Conservation (phyloP, 805 yeast species). For the Blastobotrys chiropterorum region DNA sequence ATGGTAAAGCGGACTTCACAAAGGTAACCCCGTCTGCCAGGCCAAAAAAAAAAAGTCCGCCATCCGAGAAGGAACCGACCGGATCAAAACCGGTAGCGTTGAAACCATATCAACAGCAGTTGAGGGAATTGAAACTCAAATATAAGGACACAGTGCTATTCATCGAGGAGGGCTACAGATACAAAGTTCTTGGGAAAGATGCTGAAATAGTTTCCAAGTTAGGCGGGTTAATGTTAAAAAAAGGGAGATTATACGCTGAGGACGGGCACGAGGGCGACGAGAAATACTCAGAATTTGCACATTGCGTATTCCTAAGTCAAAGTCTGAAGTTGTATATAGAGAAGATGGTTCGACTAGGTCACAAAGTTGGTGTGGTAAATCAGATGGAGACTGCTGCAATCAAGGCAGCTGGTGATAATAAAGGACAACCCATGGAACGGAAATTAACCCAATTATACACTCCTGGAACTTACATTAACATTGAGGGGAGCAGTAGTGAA, state of each 20-base stretch:
- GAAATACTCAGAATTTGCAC: conserved; percentile 58
- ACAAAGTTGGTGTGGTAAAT: conserved; percentile 80
- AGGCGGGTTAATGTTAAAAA: conserved; percentile 54
- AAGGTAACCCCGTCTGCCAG: no score
- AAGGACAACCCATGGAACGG: conserved; percentile 57
- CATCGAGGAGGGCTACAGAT: conserved; percentile 89
- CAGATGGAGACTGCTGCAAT: conserved; percentile 79
- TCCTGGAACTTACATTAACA: conserved; percentile 74
- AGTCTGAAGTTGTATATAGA: conserved; percentile 70
- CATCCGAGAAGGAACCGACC: background rate
- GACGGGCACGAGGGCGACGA: conserved; percentile 42
- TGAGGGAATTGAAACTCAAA: conserved; percentile 52
- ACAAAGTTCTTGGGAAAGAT: conserved; percentile 79
- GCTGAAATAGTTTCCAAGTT: conserved; percentile 64
- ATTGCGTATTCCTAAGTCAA: conserved; percentile 78
- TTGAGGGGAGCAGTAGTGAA: background rate
- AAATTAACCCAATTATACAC: conserved; percentile 69
- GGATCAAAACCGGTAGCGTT: conserved; percentile 28
- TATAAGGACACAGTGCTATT: conserved; percentile 68
- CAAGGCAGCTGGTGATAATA: conserved; percentile 48
- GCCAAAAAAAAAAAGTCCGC: background rate
- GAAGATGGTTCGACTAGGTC: conserved; percentile 61
- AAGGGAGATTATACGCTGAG: conserved; percentile 56
- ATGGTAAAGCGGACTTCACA: no score
- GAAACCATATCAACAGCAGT: conserved; percentile 80